phyloP scores from a whole-genome alignment of 2,329 filamentous ascomycete species.

The Cytospora chrysosperma region DNA sequence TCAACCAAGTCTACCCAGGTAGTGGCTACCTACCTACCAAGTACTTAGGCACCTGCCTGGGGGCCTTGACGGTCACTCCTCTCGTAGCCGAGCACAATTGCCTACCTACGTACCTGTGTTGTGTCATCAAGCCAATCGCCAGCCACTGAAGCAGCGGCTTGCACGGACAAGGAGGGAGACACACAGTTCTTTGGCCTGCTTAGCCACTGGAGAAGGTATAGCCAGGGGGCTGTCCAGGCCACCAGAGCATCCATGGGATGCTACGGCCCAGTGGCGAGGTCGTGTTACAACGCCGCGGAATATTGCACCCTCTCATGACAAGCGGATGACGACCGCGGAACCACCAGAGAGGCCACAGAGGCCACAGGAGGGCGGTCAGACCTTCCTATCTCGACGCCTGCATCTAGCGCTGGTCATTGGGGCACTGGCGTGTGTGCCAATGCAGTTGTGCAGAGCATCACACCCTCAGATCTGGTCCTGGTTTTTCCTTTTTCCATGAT shows the following conservation, averaged over 20 bases:
- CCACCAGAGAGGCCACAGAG: no score
- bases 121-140: background rate
- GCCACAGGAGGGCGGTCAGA: background rate
- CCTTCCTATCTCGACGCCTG: background rate
- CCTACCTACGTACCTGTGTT: background rate
- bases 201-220: background rate
- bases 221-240: background rate
- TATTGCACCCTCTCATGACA: conserved; percentile 15
- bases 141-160: background rate
- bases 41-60: no score
- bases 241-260: background rate
- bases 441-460: background rate
- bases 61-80: background rate
- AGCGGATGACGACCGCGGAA: background rate
- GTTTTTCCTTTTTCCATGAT: background rate
- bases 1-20: background rate
- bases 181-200: background rate
- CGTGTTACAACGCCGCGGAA: background rate
- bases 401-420: background rate
- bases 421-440: background rate
- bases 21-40: background rate
- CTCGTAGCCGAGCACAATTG: background rate
- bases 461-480: background rate
- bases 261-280: background rate
- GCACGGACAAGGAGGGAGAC: background rate